Evolutionary conservation across 2,329 filamentous ascomycete genomes (phyloP), one percentile per base, ranked within the genome.

Genomic region (Cercospora sesami): DNA sequence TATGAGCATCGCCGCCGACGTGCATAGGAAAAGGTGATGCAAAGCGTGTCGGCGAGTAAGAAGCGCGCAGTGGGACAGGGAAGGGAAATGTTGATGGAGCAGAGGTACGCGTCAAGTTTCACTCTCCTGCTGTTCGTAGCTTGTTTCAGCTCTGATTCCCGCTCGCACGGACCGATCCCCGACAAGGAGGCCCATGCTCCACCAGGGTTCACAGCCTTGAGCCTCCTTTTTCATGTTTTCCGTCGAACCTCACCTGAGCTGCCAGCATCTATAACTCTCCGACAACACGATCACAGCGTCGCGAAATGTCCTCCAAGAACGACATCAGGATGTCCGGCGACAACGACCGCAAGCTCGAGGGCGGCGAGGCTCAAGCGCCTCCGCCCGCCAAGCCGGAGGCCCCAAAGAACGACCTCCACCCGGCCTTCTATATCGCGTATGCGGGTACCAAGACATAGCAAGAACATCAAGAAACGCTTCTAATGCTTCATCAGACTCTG

Each of bases 241-340:
- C 9, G 8, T 23, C 7, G 55, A 59, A 33, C 55, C 18, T 59
- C 55, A 59, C 26, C 55, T 10, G 28, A 23, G 12, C 23, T 26
- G 23, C 16, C 23, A 7, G 26, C 8, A 33, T 18, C 55, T n/a
- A 36, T 31, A 16, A 14, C n/a, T 21, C 30, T 23, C 16, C 55
- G 31, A 18, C 55, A 33, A 18, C 55, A 59, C 55, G 2, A 59
- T 36, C 55, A 26, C 64, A 66, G 9, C 39, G 16, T 48, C 36
- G 42, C 42, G 23, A 26, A 33, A 71, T 72, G 68, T 65, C 63
- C 31, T 67, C 64, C 31, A 63, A 68, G 36, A 91, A 96, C 81
- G 97, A 97, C 83, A 89, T 86, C 75, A 91, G 94, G 78, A 85
- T 89, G 75, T 96, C 93, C 59, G 91, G 91, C 80, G 94, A 97